Evolutionary conservation across 1,284 basidiomycete species (phyloP).

Genomic region (Bondarzewia mesenterica): DNA sequence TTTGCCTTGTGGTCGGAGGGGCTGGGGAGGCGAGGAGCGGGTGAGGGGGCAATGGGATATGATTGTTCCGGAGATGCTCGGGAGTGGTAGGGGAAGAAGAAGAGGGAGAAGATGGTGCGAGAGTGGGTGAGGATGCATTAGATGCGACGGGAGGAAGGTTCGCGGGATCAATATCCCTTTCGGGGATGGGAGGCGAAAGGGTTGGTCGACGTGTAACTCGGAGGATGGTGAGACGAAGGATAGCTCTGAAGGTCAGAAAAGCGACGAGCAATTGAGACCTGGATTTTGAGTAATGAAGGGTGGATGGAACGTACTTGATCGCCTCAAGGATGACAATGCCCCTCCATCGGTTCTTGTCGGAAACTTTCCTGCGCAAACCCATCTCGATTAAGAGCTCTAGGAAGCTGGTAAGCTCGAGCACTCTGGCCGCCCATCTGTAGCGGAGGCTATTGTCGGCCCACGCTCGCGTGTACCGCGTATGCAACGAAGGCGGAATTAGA

Average conservation of each 20-base stretch:
- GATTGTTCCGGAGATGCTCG: constrained; percentile 72
- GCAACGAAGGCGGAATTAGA: constrained; percentile 57
- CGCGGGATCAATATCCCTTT: constrained; percentile 77
- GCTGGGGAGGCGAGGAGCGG: constrained; percentile 43
- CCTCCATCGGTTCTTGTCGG: constrained; percentile 58
- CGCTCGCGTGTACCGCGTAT: constrained; percentile 76
- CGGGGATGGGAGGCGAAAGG: constrained; percentile 70
- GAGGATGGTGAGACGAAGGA: constrained; percentile 65
- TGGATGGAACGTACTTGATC: constrained; percentile 61
- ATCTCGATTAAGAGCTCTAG: constrained; percentile 83
- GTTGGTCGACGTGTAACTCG: constrained; percentile 69
- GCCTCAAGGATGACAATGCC: constrained; percentile 67
- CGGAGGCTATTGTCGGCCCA: constrained; percentile 62
- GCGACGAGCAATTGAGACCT: neutral
- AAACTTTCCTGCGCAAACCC: constrained; percentile 66
- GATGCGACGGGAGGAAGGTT: constrained; percentile 52
- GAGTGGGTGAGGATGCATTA: constrained; percentile 44
- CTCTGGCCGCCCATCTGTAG: constrained; percentile 73
- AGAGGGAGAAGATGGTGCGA: constrained; percentile 45
- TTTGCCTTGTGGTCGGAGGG: constrained; percentile 38
- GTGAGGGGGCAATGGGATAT: constrained; percentile 52
- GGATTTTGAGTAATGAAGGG: neutral
- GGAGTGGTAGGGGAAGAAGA: constrained; percentile 50
- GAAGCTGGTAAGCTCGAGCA: constrained; percentile 69
- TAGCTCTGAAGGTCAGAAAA: constrained; percentile 43